Base-by-base conservation (phyloP, 768 basidiomycete species). In the Gymnopilus junonius region DNA sequence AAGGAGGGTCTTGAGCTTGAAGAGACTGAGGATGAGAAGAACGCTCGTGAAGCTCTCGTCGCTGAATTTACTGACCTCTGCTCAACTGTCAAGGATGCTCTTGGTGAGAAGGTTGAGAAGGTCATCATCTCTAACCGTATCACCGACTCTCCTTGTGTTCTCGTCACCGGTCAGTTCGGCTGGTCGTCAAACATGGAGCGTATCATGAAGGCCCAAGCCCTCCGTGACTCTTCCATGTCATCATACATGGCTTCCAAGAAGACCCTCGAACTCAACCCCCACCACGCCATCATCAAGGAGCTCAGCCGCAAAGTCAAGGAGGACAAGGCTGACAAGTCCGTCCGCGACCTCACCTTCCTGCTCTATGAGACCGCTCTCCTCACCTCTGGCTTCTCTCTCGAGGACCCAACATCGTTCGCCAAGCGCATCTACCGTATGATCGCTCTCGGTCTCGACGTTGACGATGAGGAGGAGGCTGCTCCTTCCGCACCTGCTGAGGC, bases 101-200 rank as follows among this genome's bases (percentile, higher is more conserved):
- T 99, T 63, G 96, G 97, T 62, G 97, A 98, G 80, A 97, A 96
- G 86, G 96, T 99, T 67, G 97, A 99, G 87, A 99, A 99, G 86
- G 97, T 99, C 23, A 87, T 97, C 66, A 84, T 98, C 69, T 99
- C 97, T 48, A 98, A 97, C 88, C 94, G 97, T 79, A 97, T 99
- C 82, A 85, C 88, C 70, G 95, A 97, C 79, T 97, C 95, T 20
- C 96, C 95, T 64, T 98, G 91, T 76, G 97, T 97, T 46, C 90
- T 97, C 71, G 95, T 98, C 74, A 99, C 97, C 63, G 97, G 97
- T 61, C 96, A 98, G 77, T 99, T 98, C 80, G 97, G 97, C 59
- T 99, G 97, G 97, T 97, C 95, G 27, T 95, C 96, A 59, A 98
- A 98, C 86, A 99, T 99, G 97, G 93, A 96, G 78, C 91, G 96